Conservation (phyloP, 306 rosid species). For the Lotus japonicus region DNA sequence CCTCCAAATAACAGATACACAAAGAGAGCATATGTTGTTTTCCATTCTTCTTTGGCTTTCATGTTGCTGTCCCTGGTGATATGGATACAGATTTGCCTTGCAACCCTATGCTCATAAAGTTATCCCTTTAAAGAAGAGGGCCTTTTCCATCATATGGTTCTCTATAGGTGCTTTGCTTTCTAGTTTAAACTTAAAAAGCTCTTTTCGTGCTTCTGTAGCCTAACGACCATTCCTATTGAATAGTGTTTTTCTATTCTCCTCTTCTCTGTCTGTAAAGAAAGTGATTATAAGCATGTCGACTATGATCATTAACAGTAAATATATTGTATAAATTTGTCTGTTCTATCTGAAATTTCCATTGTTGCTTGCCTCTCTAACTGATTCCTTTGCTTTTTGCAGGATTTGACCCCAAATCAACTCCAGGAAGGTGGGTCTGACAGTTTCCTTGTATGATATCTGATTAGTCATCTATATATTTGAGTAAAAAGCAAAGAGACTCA, state of each 20-base stretch:
- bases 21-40: neutral
- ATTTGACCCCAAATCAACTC: slow-evolving; percentile 83
- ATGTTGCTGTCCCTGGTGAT: neutral
- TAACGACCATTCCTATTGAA: neutral
- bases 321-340: neutral
- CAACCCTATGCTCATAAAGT: neutral
- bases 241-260: neutral
- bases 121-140: neutral
- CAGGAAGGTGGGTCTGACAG: slow-evolving; percentile 67
- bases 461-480: neutral
- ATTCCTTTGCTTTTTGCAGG: slow-evolving; percentile 53
- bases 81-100: neutral
- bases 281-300: neutral
- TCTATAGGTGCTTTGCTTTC: slow-evolving; percentile 11
- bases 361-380: slow-evolving; percentile 9
- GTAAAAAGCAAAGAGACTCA: slow-evolving; percentile 1
- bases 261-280: slow-evolving; percentile 4
- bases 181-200: neutral
- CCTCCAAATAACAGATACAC: neutral
- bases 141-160: neutral
- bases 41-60: neutral
- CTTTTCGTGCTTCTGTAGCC: slow-evolving; percentile 1
- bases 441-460: neutral
- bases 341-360: neutral
- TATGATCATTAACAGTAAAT: neutral